Base-by-base conservation (phyloP, 169 alveolate species). In the Plasmodium sp. region DNA sequence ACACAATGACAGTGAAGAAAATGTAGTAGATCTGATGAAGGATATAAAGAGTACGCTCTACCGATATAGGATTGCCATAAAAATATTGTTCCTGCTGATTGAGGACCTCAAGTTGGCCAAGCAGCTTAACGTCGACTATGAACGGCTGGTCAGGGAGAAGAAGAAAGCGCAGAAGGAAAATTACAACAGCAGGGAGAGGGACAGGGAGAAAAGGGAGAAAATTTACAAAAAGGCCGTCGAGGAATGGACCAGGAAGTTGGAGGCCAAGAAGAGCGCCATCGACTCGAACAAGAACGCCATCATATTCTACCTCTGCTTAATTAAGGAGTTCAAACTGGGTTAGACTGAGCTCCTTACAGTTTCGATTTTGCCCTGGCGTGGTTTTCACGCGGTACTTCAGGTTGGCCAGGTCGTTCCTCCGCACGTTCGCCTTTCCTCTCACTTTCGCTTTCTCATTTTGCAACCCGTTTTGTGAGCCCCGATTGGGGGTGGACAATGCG, bases 291-390 rank as follows among this genome's bases (percentile, higher is more conserved):
- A 0, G 45, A 80, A 80, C 56, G 74, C 74, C n/a, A 80, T 80
- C 33, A 22, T 80, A 27, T 80, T 80, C 33, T 80, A 80, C 71
- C 33, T 80, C 12, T 80, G 84, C 34, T 33, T 80, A 80, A 80
- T 80, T 80, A 80, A 45, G 22, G 48, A 43, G 14, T 80, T 80
- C 71, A 80, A 80, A 33, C 41, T 80, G 43, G 22, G 39, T 22
- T 67, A 67, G 39, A 27, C 27, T 67, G 18, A n/a, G 16, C 39
- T 67, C 22, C 22, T 51, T 14, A 3, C 22, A 51, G 16, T 51
- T 51, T 51, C 2, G 62, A 51, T 14, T 51, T 12, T 51, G 22
- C 16, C 62, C 16, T 51, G 7, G 3, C 22, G 62, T 51, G 62
- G 14, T 51, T 7, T 51, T 12, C 5, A 48, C 2, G 58, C 10